These are phyloP conservation scores for Capsicum rhomboideum DNA, from an alignment of 257 asterid species.

Conservation along the genomic window DNA sequence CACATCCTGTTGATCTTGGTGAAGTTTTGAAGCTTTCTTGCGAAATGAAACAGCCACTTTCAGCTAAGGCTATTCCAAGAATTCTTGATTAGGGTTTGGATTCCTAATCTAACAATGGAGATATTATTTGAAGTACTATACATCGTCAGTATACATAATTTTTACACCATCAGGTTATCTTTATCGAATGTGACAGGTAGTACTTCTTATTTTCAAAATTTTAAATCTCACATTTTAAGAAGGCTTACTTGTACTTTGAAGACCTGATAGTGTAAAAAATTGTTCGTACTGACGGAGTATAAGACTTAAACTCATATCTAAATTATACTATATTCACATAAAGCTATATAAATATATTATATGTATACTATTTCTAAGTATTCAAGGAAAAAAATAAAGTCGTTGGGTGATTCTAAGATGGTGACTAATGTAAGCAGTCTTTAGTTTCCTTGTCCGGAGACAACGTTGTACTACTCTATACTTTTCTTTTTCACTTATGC, in stretches of 20 bases:
- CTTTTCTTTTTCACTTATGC: neutral
- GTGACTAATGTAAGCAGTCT: neutral
- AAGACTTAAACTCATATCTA: neutral
- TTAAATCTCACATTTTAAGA: neutral
- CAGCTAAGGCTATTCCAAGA: constrained; percentile 25
- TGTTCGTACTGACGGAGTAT: neutral
- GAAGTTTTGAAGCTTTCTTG: constrained; percentile 56
- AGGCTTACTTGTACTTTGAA: neutral
- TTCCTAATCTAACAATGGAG: too few species aligned
- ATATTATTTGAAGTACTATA: neutral
- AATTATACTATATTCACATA: neutral
- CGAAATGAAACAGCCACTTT: constrained; percentile 54
- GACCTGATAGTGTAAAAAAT: neutral
- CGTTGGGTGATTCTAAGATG: neutral
- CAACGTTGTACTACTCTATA: neutral
- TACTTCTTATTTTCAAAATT: neutral
- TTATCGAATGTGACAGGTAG: neutral
- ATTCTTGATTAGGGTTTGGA: neutral
- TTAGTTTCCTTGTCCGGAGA: neutral
- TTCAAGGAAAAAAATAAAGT: neutral
- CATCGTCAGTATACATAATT: neutral
- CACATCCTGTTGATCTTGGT: constrained; percentile 24
- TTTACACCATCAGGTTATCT: neutral
- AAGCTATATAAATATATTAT: neutral
- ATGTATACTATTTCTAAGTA: neutral